Evolutionary conservation across 768 basidiomycete genomes (phyloP), one percentile per base, ranked within the genome.

Genomic region (Termitomyces sp.): DNA sequence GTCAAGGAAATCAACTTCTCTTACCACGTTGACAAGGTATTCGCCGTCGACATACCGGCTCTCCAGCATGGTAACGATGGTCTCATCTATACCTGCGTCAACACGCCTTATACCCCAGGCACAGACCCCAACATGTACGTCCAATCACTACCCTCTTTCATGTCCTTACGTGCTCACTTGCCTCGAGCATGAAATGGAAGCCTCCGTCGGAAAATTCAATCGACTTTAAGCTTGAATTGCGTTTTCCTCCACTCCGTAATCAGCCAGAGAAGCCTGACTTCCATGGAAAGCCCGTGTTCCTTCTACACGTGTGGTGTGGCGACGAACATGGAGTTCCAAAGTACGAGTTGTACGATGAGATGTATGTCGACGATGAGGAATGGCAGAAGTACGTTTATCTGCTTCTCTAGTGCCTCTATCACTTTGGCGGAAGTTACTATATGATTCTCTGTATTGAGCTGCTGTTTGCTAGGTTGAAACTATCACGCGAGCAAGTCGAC

Each of bases 171-270:
- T 33, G 24, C 62, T 48, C 18, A 34, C 44, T 22, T n/a, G 26
- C 28, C 60, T n/a, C 28, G 63, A 98, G 96, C 61, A 72, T 99
- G 67, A 99, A 99, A 72, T 99, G 97, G 97, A 99, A 99, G 71
- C 94, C 95, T 1, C 94, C 97, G 0, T 91, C 89, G 2, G 96
- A 98, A 68, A 99, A 99, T 69, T 95, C 94, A 1, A 88, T 98
- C 65, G 97, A 99, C 71, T 98, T 99, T 78, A 93, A 94, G 70
- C 87, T 98, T 29, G 82, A 94, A 50, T 76, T 99, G n/a, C 87
- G 93, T 33, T 99, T 98, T 70, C 94, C 96, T 0, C 84, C 93
- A 1, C 70, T 73, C 4, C 68, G 69, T 16, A 72, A 73, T 24
- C 71, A 86, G 52, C 78, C 82, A 0, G 64, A 73, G 7, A 72